These are phyloP conservation scores for Aphanomyces invadans DNA, from an alignment of 352 stramenopile genomes.

Conservation along the genomic window DNA sequence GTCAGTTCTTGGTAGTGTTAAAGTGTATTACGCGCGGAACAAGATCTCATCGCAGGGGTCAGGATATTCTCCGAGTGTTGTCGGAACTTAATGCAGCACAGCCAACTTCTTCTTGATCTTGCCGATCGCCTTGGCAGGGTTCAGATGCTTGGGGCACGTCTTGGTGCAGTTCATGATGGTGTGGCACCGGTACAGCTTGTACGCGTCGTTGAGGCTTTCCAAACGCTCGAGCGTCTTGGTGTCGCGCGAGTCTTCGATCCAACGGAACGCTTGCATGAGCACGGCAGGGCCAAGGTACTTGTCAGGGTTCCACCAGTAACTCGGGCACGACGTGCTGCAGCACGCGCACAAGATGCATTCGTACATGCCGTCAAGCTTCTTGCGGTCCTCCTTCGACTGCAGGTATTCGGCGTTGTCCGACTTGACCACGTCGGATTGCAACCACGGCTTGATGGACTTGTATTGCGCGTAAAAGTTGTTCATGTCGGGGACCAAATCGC, in stretches of 20 bases:
- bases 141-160: slow-evolving; percentile 99
- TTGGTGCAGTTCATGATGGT: slow-evolving; percentile 99
- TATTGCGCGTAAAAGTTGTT: slow-evolving; percentile 99
- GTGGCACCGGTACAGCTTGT: slow-evolving; percentile 99
- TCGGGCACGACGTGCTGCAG: slow-evolving; percentile 98
- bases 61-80: background rate
- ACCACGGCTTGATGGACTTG: slow-evolving; percentile 98
- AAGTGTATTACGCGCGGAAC: too few species aligned
- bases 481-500: slow-evolving; percentile 99
- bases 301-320: slow-evolving; percentile 99
- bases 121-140: slow-evolving; percentile 97
- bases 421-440: slow-evolving; percentile 91
- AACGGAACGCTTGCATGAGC: slow-evolving; percentile 94
- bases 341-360: slow-evolving; percentile 99
- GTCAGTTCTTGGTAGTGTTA: too few species aligned
- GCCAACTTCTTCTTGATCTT: slow-evolving; percentile 97
- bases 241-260: slow-evolving; percentile 99
- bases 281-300: slow-evolving; percentile 92
- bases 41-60: too few species aligned
- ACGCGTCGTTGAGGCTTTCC: slow-evolving; percentile 94
- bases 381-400: slow-evolving; percentile 93
- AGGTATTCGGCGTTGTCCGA: slow-evolving; percentile 79
- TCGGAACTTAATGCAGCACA: slow-evolving; percentile 35
- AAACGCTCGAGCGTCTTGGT: slow-evolving; percentile 94
- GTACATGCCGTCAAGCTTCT: slow-evolving; percentile 99